phyloP scores from a whole-genome alignment of 805 yeast genomes.

The Tetrapisispora taiwanensis region DNA sequence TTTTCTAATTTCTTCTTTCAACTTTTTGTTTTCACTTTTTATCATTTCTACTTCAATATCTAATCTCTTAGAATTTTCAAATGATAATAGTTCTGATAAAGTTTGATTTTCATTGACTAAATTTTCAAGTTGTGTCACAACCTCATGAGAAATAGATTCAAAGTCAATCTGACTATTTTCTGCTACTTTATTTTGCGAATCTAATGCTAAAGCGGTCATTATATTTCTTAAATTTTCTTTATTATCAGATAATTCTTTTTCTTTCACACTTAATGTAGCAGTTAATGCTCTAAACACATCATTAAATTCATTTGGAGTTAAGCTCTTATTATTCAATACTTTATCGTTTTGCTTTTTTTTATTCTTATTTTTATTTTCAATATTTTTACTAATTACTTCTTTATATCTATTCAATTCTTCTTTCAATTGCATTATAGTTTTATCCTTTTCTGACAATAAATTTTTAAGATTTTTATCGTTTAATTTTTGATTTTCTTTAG shows the following conservation, averaged over 20 bases:
- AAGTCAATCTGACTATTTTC: slow-evolving; percentile 57
- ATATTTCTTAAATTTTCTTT: slow-evolving; percentile 54
- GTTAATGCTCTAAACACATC: slow-evolving; percentile 41
- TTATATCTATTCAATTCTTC: background rate
- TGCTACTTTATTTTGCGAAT: slow-evolving; percentile 39
- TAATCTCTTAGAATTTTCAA: slow-evolving; percentile 61
- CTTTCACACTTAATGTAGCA: slow-evolving; percentile 36
- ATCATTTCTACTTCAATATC: slow-evolving; percentile 57
- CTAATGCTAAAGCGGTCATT: slow-evolving; percentile 43
- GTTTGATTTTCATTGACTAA: slow-evolving; percentile 61
- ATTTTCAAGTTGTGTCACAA: slow-evolving; percentile 48
- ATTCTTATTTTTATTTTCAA: slow-evolving; percentile 10
- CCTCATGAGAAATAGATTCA: slow-evolving; percentile 63
- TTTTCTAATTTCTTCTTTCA: slow-evolving; percentile 23
- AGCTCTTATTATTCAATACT: background rate
- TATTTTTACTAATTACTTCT: slow-evolving; percentile 12
- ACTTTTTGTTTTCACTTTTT: slow-evolving; percentile 39
- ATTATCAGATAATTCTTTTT: slow-evolving; percentile 47
- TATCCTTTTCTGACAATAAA: background rate
- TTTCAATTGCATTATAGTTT: background rate
- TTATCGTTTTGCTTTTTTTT: slow-evolving; percentile 1
- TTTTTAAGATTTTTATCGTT: background rate
- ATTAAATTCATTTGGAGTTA: slow-evolving; percentile 34
- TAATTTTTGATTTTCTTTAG: background rate
- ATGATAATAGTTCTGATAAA: slow-evolving; percentile 58